These are phyloP conservation scores for Pisolithus marmoratus DNA, from an alignment of 768 basidiomycete species.

Conservation along the genomic window DNA sequence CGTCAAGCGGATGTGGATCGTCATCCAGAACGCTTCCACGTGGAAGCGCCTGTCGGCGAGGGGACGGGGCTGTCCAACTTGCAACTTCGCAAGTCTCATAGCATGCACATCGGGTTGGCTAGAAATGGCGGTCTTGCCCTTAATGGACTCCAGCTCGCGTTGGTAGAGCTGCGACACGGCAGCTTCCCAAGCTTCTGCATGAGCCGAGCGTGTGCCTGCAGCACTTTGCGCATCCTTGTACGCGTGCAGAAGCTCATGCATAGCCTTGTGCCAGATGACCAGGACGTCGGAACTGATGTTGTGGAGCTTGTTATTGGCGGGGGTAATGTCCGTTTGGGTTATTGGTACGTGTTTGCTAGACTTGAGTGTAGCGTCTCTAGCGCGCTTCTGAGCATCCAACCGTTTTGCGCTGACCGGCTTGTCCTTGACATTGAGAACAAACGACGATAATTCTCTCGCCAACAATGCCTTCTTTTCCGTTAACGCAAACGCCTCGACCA, in stretches of 20 bases:
- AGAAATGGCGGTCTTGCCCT: constrained; percentile 27
- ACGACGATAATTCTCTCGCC: constrained; percentile 1
- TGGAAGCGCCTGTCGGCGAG: constrained; percentile 53
- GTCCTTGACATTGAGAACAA: constrained; percentile 14
- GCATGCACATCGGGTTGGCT: constrained; percentile 42
- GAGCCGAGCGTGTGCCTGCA: constrained; percentile 46
- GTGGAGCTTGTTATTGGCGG: constrained; percentile 18
- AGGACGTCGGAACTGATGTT: constrained; percentile 27
- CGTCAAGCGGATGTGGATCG: constrained; percentile 47
- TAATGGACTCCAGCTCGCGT: constrained; percentile 35
- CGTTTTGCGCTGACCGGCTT: constrained; percentile 2
- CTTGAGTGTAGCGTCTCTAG: constrained; percentile 12
- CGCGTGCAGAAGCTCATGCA: constrained; percentile 29
- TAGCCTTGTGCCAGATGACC: constrained; percentile 35
- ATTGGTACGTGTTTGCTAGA: constrained; percentile 16
- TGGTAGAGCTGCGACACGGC: constrained; percentile 49
- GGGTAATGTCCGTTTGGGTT: constrained; percentile 23
- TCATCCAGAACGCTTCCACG: constrained; percentile 55
- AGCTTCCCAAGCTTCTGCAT: constrained; percentile 55
- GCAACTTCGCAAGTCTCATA: constrained; percentile 43
- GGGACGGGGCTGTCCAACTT: constrained; percentile 54
- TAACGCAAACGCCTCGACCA: constrained; percentile 26
- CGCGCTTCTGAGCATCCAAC: constrained; percentile 4
- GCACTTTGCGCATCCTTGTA: constrained; percentile 39
- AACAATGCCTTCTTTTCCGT: constrained; percentile 13